Base-by-base conservation (phyloP, 176 grass and related monocot species). In the Musa itinerans region DNA sequence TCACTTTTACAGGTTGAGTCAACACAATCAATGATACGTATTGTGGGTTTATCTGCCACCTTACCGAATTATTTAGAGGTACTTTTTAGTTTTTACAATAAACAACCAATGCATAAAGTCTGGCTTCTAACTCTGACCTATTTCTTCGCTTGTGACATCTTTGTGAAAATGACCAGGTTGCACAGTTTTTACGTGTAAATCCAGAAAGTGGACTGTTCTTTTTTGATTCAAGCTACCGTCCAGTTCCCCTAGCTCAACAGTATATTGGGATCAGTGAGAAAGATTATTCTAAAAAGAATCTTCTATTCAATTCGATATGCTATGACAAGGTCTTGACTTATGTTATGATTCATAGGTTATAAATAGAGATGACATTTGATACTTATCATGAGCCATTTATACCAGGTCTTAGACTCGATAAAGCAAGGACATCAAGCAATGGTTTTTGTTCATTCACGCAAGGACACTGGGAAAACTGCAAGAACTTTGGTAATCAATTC, bases 401-500 rank as follows among this genome's bases (percentile, higher is more conserved):
- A 57, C 19, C 65, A 92, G 90, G 81, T 91, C 29, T 79, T 89
- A 68, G 94, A 91, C 65, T 90, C 94, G 71, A 84, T 97, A 81
- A 97, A 93, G 76, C 88, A 97, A 88, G 94, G 94, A 24, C 53
- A 97, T 80, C 90, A 97, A 82, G 90, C 88, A 82, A 90, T 93
- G 84, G 90, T 97, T 82, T 97, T 97, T 89, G 90, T 97, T 63
- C 94, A 93, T 87, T 93, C 90, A 48, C 86, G 94, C 69, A 97
- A 97, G 64, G 94, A 97, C 83, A 97, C 93, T 43, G 90, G 90
- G 69, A 97, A 97, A 90, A 97, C 94, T 65, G 90, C 90, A 62
- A 86, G 90, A 90, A 93, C 83, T 15, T 81, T 93, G 66, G 90
- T 92, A 84, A 86, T 65, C 49, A 22, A 54, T 68, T 65, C 65